These are phyloP conservation scores for Houttuynia cordata DNA, from an alignment of 164 flowering plant species.

Conservation along the genomic window DNA sequence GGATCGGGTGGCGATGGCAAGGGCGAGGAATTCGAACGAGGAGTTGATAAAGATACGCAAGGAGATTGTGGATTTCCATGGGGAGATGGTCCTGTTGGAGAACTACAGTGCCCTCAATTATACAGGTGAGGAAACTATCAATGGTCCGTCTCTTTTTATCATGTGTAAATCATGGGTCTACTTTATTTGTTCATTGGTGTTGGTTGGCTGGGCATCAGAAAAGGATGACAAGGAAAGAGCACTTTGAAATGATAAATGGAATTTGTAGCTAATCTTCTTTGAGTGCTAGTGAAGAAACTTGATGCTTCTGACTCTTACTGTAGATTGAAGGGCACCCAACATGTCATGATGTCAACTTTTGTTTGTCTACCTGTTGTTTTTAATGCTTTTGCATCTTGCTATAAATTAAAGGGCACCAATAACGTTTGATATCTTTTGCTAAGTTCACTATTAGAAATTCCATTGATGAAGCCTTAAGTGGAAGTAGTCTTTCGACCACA, in stretches of 20 bases:
- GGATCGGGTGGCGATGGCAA: conserved; percentile 54
- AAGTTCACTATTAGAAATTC: not conserved
- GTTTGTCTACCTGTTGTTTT: not conserved
- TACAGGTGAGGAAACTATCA: conserved; percentile 48
- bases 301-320: too few species aligned
- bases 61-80: conserved; percentile 88
- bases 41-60: conserved; percentile 35
- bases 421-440: not conserved
- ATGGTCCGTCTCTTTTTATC: not conserved
- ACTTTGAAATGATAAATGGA: too few species aligned
- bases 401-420: not conserved
- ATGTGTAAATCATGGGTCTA: too few species aligned
- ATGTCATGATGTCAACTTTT: too few species aligned
- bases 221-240: too few species aligned
- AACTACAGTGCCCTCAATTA: conserved; percentile 93
- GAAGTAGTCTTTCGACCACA: too few species aligned
- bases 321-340: too few species aligned
- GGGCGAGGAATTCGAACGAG: conserved; percentile 41
- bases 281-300: too few species aligned
- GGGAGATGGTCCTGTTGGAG: conserved; percentile 91
- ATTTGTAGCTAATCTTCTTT: too few species aligned
- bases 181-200: too few species aligned
- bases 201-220: too few species aligned
- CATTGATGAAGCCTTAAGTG: too few species aligned
- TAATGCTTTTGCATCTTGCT: not conserved